Conservation (phyloP, 345 rosid genomes). For the Pugionium cornutum region DNA sequence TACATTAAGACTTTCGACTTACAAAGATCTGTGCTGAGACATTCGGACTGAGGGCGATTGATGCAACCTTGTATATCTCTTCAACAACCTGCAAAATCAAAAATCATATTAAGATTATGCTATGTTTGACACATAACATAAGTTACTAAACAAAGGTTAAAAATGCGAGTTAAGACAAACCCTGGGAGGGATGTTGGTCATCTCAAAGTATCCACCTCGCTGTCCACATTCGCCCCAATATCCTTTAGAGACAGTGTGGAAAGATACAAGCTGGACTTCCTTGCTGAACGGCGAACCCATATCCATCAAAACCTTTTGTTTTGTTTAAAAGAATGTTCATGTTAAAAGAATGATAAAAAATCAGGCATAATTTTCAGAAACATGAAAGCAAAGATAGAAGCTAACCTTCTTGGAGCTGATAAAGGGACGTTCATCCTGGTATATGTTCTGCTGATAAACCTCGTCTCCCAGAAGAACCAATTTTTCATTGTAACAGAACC, state of each 20-base stretch:
- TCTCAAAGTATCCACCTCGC: constrained; percentile 99
- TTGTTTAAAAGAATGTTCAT: constrained; percentile 4
- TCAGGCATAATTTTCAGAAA: neutral
- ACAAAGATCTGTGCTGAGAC: constrained; percentile 98
- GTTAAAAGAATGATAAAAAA: constrained; percentile 16
- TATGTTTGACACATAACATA: neutral
- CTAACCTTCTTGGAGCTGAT: constrained; percentile 82
- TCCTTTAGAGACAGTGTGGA: constrained; percentile 97
- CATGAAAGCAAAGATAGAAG: constrained; percentile 16
- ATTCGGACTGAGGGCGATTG: constrained; percentile 89
- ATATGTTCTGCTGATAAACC: constrained; percentile 96
- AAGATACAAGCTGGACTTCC: constrained; percentile 91
- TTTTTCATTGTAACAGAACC: constrained; percentile 74
- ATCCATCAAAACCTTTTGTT: constrained; percentile 71
- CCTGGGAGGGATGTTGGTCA: constrained; percentile 93
- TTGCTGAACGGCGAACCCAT: constrained; percentile 85
- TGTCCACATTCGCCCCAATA: constrained; percentile 99
- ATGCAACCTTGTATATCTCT: constrained; percentile 93
- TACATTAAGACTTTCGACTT: constrained; percentile 39
- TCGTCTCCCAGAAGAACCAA: constrained; percentile 91
- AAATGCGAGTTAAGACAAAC: constrained; percentile 43
- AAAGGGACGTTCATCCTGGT: constrained; percentile 96
- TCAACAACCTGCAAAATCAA: constrained; percentile 73
- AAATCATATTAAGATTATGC: neutral
- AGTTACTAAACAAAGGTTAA: constrained; percentile 13